These are phyloP conservation scores for Daldinia loculata DNA, from an alignment of 495 filamentous ascomycete species.

Conservation along the genomic window DNA sequence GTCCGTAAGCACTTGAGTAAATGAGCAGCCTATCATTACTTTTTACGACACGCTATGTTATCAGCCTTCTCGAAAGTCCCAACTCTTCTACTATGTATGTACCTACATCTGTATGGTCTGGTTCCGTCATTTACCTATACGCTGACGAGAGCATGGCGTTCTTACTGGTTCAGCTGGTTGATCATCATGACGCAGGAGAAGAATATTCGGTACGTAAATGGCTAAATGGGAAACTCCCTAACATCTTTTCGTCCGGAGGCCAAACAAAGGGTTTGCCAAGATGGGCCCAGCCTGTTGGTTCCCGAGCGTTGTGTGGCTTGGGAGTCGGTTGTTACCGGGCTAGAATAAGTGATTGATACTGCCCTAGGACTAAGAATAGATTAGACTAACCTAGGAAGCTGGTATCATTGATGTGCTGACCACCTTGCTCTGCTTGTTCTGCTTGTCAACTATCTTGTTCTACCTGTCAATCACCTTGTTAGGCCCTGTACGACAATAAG, in stretches of 20 bases:
- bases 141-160: conserved; percentile 25
- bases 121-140: conserved; percentile 1
- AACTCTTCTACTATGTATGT: neutral
- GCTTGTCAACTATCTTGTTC: neutral
- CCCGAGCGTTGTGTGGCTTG: conserved; percentile 24
- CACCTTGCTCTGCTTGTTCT: neutral
- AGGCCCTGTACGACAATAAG: conserved; percentile 29
- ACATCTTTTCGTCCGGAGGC: conserved; percentile 13
- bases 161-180: conserved; percentile 30
- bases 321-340: conserved; percentile 13
- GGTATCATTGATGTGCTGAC: conserved; percentile 27
- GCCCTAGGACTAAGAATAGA: conserved; percentile 32
- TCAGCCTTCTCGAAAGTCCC: neutral
- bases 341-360: conserved; percentile 7
- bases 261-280: conserved; percentile 16
- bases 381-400: neutral
- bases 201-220: neutral
- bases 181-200: conserved; percentile 24
- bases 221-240: conserved; percentile 16
- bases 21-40: conserved; percentile 16
- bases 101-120: neutral
- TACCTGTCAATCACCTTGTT: neutral
- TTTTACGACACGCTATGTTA: neutral
- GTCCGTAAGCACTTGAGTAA: conserved; percentile 18
- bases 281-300: conserved; percentile 30